Base-by-base conservation (phyloP, 129 eudicot genomes). In the Artemisia argyi region DNA sequence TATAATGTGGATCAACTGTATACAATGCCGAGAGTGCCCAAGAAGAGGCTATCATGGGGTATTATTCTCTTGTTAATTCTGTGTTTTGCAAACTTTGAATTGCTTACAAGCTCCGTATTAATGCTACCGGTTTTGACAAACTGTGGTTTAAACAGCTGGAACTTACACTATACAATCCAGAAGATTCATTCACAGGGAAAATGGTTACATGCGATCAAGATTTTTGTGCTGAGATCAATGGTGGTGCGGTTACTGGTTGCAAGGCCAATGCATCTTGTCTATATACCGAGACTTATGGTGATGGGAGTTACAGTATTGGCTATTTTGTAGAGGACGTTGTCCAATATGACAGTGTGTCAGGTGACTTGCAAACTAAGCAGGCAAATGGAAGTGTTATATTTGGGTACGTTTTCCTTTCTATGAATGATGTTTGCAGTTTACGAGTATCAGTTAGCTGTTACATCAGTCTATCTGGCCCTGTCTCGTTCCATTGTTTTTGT, bases 361-460 rank as follows among this genome's bases (percentile, higher is more conserved):
- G 98, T 22, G 98, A 92, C 80, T 83, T 83, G 63, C 81, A 92
- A 76, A 92, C 98, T 26, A 87, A 78, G 63, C 74, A 86, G 65
- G 85, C 94, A 39, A 92, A 92, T 80, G 98, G 98, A 83, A 92
- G 81, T 87, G 96, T 92, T 69, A 81, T 85, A 69, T 92, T 92
- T 73, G 98, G 98, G 98, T 89, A 76, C 57, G 85, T 64, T 69
- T 52, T 68, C 24, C 58, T 66, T 51, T 50, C 28, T 56, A 30
- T 72, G 63, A 3, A 18, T 63, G 60, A 14, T 71, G 11, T 66
- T 16, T 42, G 60, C 64, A 15, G 11, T 50, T 50, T 47, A 30
- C 35, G 35, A 4, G 35, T 30, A 58, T 76, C 9, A 30, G 65
- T 51, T 16, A 49, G 32, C 5, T 18, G 35, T 51, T 30, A 17